Evolutionary conservation across 345 rosid genomes (phyloP).

Genomic region (Lumnitzera racemosa): DNA sequence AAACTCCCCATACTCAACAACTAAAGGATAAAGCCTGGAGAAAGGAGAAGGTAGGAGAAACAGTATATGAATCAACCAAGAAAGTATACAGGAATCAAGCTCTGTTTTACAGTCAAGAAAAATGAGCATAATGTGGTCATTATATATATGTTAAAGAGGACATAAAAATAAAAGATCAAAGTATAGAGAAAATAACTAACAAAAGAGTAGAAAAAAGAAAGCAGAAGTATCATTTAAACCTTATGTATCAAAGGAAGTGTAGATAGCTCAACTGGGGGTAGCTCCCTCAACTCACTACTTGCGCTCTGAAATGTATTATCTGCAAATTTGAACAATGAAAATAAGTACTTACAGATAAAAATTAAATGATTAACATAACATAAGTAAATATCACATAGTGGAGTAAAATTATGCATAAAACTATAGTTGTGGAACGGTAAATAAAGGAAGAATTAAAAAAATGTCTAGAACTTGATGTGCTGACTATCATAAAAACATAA

Average conservation of each 20-base stretch:
- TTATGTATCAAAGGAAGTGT: constrained; percentile 84
- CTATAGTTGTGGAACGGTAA: no score
- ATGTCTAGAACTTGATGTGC: no score
- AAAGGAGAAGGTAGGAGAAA: no score
- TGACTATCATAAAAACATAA: no score
- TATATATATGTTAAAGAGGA: no score
- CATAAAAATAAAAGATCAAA: neutral
- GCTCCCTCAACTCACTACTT: constrained; percentile 81
- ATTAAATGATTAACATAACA: neutral
- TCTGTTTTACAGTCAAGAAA: no score
- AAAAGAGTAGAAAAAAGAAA: neutral
- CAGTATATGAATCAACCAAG: no score
- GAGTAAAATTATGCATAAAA: neutral
- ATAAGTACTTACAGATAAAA: neutral
- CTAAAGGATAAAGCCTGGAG: no score
- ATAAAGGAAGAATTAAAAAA: no score
- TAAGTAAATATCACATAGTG: neutral
- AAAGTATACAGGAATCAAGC: no score
- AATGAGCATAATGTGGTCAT: no score
- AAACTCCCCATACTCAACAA: no score
- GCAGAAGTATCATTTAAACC: constrained; percentile 28
- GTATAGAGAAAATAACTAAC: neutral
- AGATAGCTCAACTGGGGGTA: constrained; percentile 89
- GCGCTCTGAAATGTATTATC: constrained; percentile 74
- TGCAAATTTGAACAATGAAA: constrained; percentile 23